Evolutionary conservation across 1,139 yeast genomes (phyloP), one percentile per base, ranked within the genome.

Genomic region (Saccharomyces pastorianus): DNA sequence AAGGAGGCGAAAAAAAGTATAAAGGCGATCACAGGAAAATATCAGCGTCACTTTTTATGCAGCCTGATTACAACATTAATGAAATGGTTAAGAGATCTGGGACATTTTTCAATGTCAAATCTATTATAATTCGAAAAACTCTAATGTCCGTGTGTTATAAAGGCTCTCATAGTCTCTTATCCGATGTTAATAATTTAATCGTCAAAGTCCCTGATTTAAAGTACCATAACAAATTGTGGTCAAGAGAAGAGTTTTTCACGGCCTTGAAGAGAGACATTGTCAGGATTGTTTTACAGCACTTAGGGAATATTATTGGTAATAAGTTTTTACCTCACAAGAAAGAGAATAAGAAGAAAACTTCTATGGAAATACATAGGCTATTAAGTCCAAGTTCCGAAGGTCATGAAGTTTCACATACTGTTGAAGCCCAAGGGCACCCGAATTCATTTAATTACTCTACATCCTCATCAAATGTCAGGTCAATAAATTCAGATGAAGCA

Each of bases 221-320:
- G 56, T 86, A 87, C 64, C 69, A 68, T 49, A 80, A 88, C 68
- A 84, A 83, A 71, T 73, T 88, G 31, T 88, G 96, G 95, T 83
- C 95, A 1, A 81, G 81, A 51, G 81, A 85, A 59, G 97, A 90
- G 57, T 75, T 89, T 50, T 77, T 85, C 31, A 70, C 80, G 54
- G 78, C 82, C 47, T 66, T 89, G 52, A 81, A 84, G 65, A 84
- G 82, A 61, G 91, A 87, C 64, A 75, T 90, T 31, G 76, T 87
- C 53, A 82, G 80, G 67, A 76, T 84, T 20, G 81, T 90, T 42
- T 71, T 90, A 53, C 80, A 77, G 50, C 95, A 90, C 64, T 77
- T 95, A 1, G 96, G 96, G 5, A 82, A 85, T 59, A 80, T 91
- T 56, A 75, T 90, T 54, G 87, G 89, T 41, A 90, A 89, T 70